These are phyloP conservation scores for Adenanthera pavonina DNA, from an alignment of 306 rosid genomes.

Conservation along the genomic window DNA sequence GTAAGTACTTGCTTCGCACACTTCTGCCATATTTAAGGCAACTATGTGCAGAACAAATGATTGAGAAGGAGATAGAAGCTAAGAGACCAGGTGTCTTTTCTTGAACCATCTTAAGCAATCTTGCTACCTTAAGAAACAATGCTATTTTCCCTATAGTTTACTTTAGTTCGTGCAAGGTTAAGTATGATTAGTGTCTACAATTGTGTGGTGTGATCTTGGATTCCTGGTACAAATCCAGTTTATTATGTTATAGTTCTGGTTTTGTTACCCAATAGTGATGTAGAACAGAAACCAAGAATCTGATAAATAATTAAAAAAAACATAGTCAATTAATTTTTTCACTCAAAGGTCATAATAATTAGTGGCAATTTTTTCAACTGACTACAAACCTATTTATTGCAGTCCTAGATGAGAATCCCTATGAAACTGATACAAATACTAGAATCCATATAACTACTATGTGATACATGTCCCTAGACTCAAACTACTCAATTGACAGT, in stretches of 20 bases:
- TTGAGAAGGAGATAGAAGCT: slow-evolving; percentile 70
- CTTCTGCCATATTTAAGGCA: slow-evolving; percentile 71
- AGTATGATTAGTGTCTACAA: slow-evolving; percentile 8
- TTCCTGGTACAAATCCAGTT: neutral
- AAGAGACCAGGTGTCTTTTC: slow-evolving; percentile 59
- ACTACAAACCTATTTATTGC: no score
- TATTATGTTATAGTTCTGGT: slow-evolving; percentile 9
- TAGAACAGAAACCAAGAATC: neutral
- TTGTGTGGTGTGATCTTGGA: neutral
- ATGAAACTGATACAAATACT: no score
- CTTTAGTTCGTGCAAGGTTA: neutral
- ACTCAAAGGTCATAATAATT: no score
- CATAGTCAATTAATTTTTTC: neutral
- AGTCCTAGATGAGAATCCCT: no score
- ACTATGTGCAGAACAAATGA: slow-evolving; percentile 65
- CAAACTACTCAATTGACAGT: no score
- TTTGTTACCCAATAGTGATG: slow-evolving; percentile 1
- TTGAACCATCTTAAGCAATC: neutral
- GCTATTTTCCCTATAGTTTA: neutral
- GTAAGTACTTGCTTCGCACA: slow-evolving; percentile 53
- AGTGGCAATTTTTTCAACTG: no score
- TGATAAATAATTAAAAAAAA: neutral
- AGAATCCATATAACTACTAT: no score
- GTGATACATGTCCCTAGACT: no score
- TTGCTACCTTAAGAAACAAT: neutral